These are phyloP conservation scores for Corynespora cassiicola DNA, from an alignment of 2,329 filamentous ascomycete species.

Conservation along the genomic window DNA sequence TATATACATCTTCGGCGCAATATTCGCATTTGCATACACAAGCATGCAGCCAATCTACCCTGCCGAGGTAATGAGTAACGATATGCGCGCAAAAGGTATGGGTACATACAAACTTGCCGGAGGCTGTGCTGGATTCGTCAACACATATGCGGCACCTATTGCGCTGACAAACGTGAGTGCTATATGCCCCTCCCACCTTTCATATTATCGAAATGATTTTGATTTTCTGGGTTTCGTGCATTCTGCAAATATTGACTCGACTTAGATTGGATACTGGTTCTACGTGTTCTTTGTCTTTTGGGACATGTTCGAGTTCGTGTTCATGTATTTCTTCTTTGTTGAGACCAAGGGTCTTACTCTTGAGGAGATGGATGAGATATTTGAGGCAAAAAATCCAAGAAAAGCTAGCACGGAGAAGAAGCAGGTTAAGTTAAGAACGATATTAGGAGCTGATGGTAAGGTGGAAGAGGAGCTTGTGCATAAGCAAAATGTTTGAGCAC, in stretches of 20 bases:
- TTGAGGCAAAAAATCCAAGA: conserved; percentile 29
- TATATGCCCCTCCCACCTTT: not conserved
- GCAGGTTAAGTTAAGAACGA: conserved; percentile 22
- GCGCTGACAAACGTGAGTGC: conserved; percentile 58
- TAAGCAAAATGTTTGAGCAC: conserved; percentile 11
- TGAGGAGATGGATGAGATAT: conserved; percentile 29
- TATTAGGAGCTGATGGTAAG: conserved; percentile 19
- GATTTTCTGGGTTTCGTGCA: too few species aligned
- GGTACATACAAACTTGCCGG: conserved; percentile 26
- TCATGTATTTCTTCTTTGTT: conserved; percentile 34
- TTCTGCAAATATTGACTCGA: conserved; percentile 6
- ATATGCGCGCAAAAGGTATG: conserved; percentile 40
- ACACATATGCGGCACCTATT: conserved; percentile 27
- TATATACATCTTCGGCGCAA: conserved; percentile 42
- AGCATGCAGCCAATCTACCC: conserved; percentile 42
- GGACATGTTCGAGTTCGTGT: conserved; percentile 27
- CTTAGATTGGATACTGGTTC: conserved; percentile 30
- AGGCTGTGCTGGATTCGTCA: conserved; percentile 25
- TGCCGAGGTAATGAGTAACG: conserved; percentile 38
- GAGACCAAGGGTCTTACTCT: conserved; percentile 32
- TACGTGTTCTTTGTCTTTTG: conserved; percentile 32
- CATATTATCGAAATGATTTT: not conserved
- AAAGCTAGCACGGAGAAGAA: conserved; percentile 28
- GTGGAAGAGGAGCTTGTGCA: conserved; percentile 40
- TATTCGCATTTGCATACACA: conserved; percentile 39